A percentile compares a stretch with the other conserved stretches of the same genome.
Conservation (phyloP, 106 monocot genomes). For the Phalaenopsis equestris region DNA sequence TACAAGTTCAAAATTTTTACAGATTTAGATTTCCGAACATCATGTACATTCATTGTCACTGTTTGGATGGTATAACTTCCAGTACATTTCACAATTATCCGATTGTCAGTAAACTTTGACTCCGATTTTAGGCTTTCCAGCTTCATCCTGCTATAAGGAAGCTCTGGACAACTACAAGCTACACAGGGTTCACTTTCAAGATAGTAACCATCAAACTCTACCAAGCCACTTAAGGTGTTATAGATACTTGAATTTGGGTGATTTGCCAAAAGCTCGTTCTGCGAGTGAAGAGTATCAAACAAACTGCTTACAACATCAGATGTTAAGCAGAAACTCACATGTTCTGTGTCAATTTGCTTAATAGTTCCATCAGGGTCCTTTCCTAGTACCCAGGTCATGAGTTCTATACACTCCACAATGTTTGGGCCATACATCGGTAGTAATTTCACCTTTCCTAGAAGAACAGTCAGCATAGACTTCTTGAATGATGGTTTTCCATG, state of each 20-base stretch:
- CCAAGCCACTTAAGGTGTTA: constrained; percentile 72
- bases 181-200: constrained; percentile 99
- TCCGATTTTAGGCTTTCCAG: constrained; percentile 95
- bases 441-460: constrained; percentile 63
- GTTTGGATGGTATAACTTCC: constrained; percentile 96
- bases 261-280: constrained; percentile 96
- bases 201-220: constrained; percentile 98
- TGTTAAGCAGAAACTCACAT: constrained; percentile 54
- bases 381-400: constrained; percentile 74
- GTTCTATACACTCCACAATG: constrained; percentile 78
- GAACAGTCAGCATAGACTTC: constrained; percentile 46
- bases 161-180: constrained; percentile 93
- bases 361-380: constrained; percentile 41
- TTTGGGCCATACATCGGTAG: constrained; percentile 91
- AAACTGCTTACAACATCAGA: constrained; percentile 70
- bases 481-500: constrained; percentile 68
- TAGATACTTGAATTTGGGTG: constrained; percentile 98
- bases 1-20: constrained; percentile 93
- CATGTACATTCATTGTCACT: constrained; percentile 96
- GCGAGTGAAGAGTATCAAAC: constrained; percentile 85
- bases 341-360: constrained; percentile 58
- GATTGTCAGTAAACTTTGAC: constrained; percentile 97
- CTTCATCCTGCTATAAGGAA: constrained; percentile 87
- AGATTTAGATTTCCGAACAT: constrained; percentile 94
- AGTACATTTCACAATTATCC: constrained; percentile 97